Base-by-base conservation (phyloP, 805 yeast genomes). In the Sugiyamaella lignohabitans region DNA sequence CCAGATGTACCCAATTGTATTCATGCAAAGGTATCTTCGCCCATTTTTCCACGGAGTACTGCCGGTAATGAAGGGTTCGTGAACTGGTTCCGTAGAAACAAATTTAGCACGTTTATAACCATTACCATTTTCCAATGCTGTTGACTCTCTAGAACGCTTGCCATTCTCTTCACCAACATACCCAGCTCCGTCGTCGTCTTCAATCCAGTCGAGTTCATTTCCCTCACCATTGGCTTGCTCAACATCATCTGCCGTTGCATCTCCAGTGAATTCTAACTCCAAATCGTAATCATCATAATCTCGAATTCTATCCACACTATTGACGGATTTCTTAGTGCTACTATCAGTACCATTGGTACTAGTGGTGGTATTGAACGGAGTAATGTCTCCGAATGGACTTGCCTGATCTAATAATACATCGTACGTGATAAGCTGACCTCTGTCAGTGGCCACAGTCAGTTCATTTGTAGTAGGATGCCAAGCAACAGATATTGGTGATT, bases 31-130 rank as follows among this genome's bases (percentile, higher is more conserved):
- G 57, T 87, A 89, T 45, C 96, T 72, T 63, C 91, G 76, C 44
- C 79, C 76, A 43, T 68, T 66, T 27, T 65, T 64, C 83, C 89
- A 88, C 0, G 96, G 95, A 0, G 98, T 91, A 4, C 84, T 77
- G 1, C 98, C 98, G 1, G 87, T 84, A 2, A 95, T 87, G 55
- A 80, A 83, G 0, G 96, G 89, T 40, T 66, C 44, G n/a, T n/a
- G n/a, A n/a, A 11, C 21, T 18, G 23, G 30, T 19, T 5, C 2
- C 2, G 27, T 35, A 30, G 5, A 6, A 34, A 34, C 14, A 30
- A 43, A 17, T 41, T 34, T 35, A 38, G 30, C 22, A 10, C 47
- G 37, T 43, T 47, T 42, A n/a, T 32, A 14, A 32, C 34, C 51
- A 19, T 30, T 18, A 3, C 41, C 52, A 40, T 49, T 45, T 34